A percentile compares a stretch with the other conserved stretches of the same genome.
phyloP scores from a whole-genome alignment of 1,139 yeast genomes.

The Taiozyma onychis region DNA sequence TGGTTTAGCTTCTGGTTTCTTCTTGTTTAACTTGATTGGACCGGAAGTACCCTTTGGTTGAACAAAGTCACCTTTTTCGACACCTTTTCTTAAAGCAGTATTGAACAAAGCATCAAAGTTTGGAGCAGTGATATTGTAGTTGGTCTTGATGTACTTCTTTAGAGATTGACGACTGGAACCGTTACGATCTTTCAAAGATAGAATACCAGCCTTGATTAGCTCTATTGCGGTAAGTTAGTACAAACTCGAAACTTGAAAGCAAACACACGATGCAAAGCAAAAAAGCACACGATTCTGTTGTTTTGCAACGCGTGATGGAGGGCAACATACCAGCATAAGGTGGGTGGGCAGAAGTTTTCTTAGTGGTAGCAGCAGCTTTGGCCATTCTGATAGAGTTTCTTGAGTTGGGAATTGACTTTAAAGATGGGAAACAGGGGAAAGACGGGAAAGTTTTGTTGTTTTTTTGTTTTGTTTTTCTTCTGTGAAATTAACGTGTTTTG shows the following conservation, averaged over 20 bases:
- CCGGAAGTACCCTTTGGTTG: slow-evolving; percentile 78
- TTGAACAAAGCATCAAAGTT: slow-evolving; percentile 77
- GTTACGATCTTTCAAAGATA: slow-evolving; percentile 69
- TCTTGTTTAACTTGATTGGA: slow-evolving; percentile 30
- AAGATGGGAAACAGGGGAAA: background rate
- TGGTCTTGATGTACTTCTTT: slow-evolving; percentile 64
- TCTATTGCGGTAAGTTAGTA: slow-evolving; percentile 34
- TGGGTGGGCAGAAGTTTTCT: slow-evolving; percentile 31
- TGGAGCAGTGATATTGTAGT: slow-evolving; percentile 51
- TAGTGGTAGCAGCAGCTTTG: slow-evolving; percentile 18
- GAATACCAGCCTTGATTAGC: slow-evolving; percentile 71
- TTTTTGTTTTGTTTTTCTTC: slow-evolving; percentile 2
- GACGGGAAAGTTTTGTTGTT: background rate
- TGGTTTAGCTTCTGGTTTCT: slow-evolving; percentile 15
- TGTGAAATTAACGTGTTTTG: background rate
- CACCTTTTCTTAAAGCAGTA: slow-evolving; percentile 76
- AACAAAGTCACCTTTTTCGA: slow-evolving; percentile 64
- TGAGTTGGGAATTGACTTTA: background rate
- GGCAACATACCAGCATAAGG: slow-evolving; percentile 33
- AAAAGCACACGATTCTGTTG: background rate
- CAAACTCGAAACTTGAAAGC: background rate
- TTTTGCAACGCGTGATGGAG: background rate
- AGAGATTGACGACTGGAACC: slow-evolving; percentile 82
- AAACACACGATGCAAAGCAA: background rate
- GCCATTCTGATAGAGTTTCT: slow-evolving; percentile 4